Evolutionary conservation across 2,329 filamentous ascomycete genomes (phyloP).

Genomic region (Cyclaneusma minus): DNA sequence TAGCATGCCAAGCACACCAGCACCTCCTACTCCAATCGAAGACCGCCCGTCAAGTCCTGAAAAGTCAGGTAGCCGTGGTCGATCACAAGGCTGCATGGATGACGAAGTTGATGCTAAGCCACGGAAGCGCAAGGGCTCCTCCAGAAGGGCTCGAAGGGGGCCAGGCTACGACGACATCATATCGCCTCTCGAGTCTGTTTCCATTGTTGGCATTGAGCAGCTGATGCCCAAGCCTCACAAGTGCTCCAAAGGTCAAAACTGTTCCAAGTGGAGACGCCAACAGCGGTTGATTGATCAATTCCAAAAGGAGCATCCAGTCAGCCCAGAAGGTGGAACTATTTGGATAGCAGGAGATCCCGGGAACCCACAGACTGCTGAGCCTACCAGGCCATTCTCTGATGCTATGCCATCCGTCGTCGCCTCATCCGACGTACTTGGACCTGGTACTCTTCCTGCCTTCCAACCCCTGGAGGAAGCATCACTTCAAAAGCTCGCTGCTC

Average conservation of each 20-base stretch:
- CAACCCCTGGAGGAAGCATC: constrained; percentile 58
- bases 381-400: constrained; percentile 56
- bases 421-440: constrained; percentile 79
- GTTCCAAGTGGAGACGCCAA: constrained; percentile 67
- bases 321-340: constrained; percentile 45
- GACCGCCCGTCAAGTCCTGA: constrained; percentile 27
- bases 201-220: constrained; percentile 85
- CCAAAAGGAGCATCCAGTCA: constrained; percentile 58
- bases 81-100: constrained; percentile 6
- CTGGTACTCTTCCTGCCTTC: constrained; percentile 45
- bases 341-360: constrained; percentile 67
- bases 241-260: constrained; percentile 77
- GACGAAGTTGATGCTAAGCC: constrained; percentile 9
- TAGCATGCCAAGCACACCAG: constrained; percentile 32
- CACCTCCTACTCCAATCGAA: constrained; percentile 44
- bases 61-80: constrained; percentile 8
- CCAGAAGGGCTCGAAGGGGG: constrained; percentile 12
- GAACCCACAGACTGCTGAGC: constrained; percentile 50
- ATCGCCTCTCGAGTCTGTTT: constrained; percentile 69
- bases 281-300: constrained; percentile 64
- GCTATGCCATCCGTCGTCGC: constrained; percentile 71
- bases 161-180: constrained; percentile 43
- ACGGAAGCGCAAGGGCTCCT: constrained; percentile 10
- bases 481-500: constrained; percentile 51
- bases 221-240: constrained; percentile 70